Percentiles rank a stretch among this genome's conserved stretches.
Conservation (phyloP, 1,284 basidiomycete genomes). For the Tremellales sp. region DNA sequence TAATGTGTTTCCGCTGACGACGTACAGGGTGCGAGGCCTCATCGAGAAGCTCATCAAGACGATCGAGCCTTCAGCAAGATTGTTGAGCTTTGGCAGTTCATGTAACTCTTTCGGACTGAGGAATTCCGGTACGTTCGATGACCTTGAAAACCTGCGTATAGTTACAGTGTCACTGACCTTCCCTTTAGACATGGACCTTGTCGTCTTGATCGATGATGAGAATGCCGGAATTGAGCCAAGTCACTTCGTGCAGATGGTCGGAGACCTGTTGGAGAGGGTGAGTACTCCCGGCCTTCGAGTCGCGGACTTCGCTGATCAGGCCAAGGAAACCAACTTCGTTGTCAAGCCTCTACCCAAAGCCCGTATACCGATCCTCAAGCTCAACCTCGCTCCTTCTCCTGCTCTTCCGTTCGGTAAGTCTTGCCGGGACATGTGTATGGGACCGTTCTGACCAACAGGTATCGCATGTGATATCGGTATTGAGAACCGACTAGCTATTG, state of each 20-base stretch:
- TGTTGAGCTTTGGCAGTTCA: slow-evolving; percentile 92
- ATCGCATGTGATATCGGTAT: slow-evolving; percentile 98
- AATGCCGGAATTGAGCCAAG: slow-evolving; percentile 63
- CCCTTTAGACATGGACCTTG: slow-evolving; percentile 99
- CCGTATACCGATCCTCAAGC: slow-evolving; percentile 97
- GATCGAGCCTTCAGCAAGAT: slow-evolving; percentile 84
- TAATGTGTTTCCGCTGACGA: slow-evolving; percentile 1
- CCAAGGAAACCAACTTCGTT: slow-evolving; percentile 85
- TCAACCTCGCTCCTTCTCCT: slow-evolving; percentile 83
- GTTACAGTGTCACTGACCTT: slow-evolving; percentile 2
- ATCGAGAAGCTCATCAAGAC: slow-evolving; percentile 91
- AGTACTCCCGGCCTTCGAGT: slow-evolving; percentile 27
- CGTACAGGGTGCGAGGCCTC: slow-evolving; percentile 67
- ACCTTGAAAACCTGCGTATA: neutral
- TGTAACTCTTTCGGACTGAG: slow-evolving; percentile 89
- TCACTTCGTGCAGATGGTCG: slow-evolving; percentile 90
- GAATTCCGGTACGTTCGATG: slow-evolving; percentile 70
- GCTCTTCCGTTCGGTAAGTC: slow-evolving; percentile 70
- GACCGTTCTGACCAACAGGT: slow-evolving; percentile 27
- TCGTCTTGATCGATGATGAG: slow-evolving; percentile 85
- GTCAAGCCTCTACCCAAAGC: slow-evolving; percentile 96
- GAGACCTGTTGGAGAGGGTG: slow-evolving; percentile 86
- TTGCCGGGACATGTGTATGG: neutral
- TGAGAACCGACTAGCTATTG: slow-evolving; percentile 91
- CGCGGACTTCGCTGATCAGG: slow-evolving; percentile 4